phyloP scores from a whole-genome alignment of 192 early-diverging fungal species.

The Mycoemilia scoparia region DNA sequence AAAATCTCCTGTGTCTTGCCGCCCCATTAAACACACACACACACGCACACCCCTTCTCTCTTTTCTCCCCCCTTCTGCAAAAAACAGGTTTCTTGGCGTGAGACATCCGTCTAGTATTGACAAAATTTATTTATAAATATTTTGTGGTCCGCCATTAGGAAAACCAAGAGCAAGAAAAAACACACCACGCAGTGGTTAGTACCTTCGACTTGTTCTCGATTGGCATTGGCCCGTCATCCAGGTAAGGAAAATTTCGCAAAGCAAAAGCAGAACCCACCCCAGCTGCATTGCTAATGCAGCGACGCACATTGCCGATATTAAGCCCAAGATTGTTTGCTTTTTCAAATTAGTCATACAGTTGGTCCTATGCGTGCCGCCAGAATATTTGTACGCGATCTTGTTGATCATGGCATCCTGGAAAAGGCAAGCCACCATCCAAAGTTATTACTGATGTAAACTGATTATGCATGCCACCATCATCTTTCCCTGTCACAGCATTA shows the following conservation, averaged over 20 bases:
- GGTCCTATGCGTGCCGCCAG: conserved; percentile 96
- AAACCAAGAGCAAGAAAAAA: conserved; percentile 19
- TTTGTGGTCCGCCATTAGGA: no score
- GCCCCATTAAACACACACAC: no score
- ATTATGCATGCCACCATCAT: background rate
- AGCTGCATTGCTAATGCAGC: no score
- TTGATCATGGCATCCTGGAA: conserved; percentile 41
- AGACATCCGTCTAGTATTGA: no score
- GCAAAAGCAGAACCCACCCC: no score
- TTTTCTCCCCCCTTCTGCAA: no score
- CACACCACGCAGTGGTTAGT: conserved; percentile 69
- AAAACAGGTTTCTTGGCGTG: no score
- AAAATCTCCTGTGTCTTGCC: no score
- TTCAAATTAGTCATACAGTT: conserved; percentile 64
- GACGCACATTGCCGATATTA: background rate
- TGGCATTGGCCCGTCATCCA: conserved; percentile 84
- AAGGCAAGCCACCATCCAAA: conserved; percentile 4
- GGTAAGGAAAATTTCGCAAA: conserved; percentile 16
- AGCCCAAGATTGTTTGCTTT: background rate
- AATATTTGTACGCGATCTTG: conserved; percentile 79
- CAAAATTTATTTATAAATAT: no score
- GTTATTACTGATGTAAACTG: background rate
- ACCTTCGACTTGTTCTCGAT: conserved; percentile 93
- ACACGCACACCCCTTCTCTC: no score
- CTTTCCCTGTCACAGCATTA: background rate